A percentile compares a stretch with the other conserved stretches of the same genome.
phyloP scores from a whole-genome alignment of 2,329 filamentous ascomycete genomes.

The Botrytis pseudocinerea region DNA sequence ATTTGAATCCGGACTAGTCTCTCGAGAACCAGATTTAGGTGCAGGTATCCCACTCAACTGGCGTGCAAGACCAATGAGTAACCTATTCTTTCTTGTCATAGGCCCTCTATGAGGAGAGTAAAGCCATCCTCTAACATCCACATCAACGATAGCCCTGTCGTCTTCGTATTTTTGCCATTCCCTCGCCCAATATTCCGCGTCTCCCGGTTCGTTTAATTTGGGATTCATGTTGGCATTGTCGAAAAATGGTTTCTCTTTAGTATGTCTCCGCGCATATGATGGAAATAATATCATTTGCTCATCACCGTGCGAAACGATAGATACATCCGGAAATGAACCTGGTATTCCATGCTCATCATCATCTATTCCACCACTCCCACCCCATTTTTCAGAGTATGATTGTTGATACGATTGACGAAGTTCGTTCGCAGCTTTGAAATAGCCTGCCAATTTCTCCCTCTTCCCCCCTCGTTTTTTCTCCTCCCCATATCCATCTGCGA shows the following conservation, averaged over 20 bases:
- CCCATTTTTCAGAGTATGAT: conserved; percentile 50
- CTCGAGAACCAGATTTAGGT: conserved; percentile 35
- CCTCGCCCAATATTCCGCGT: conserved; percentile 73
- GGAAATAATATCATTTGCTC: conserved; percentile 96
- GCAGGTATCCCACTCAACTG: conserved; percentile 82
- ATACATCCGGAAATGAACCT: conserved; percentile 79
- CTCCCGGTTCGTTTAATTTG: conserved; percentile 49
- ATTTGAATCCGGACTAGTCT: conserved; percentile 36
- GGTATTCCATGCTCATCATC: conserved; percentile 58
- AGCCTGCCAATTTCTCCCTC: conserved; percentile 74
- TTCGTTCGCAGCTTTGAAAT: conserved; percentile 71
- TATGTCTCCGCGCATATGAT: conserved; percentile 72
- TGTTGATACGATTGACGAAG: conserved; percentile 66
- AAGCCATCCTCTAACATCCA: conserved; percentile 94
- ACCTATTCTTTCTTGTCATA: conserved; percentile 81
- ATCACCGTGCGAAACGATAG: conserved; percentile 75
- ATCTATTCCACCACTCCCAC: conserved; percentile 46
- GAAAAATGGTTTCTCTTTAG: conserved; percentile 37
- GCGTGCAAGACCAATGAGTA: conserved; percentile 82
- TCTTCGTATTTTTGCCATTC: conserved; percentile 81
- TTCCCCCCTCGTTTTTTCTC: conserved; percentile 64
- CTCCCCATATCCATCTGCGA: conserved; percentile 40
- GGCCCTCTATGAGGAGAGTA: conserved; percentile 84
- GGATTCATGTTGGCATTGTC: conserved; percentile 44
- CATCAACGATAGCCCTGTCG: conserved; percentile 83